Base-by-base conservation (phyloP, 192 early-diverging fungal species). In the Podila epigama region DNA sequence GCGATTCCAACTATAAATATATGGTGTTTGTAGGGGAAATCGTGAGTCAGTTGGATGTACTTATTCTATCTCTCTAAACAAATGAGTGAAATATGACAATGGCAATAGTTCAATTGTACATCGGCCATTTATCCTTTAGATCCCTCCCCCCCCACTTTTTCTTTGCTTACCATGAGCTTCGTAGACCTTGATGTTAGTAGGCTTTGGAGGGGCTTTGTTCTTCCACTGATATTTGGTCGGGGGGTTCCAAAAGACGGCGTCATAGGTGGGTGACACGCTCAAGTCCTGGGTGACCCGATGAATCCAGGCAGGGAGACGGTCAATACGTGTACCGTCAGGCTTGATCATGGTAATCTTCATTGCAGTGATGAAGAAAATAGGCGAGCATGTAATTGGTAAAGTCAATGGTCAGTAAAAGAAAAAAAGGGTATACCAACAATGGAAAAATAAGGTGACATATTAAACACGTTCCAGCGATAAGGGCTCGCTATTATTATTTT, bases 181-280 rank as follows among this genome's bases (percentile, higher is more conserved):
- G 80, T 98, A 98, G 64, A 98, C 91, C 44, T 93, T 85, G 34
- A 96, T 78, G 53, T 84, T 82, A 9, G 58, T 48, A 1, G 93
- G 91, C 39, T 88, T 88, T 42, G 83, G 77, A 32, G 93, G 94
- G 9, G 81, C 63, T 60, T 83, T 81, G 87, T 97, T 82, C 77
- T 93, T 93, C 83, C 91, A 92, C 18, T 66, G 53, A 70, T 97
- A 97, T 60, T 82, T 70, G n/a, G 89, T 58, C n/a, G 86, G 80
- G 41, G 96, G 96, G 81, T 98, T 92, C 94, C 95, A 98, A 83
- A 95, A 98, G 39, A 95, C 84, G n/a, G 89, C 91, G 50, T 98
- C 95, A 79, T 97, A 97, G 16, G 89, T 87, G 13, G 92, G 88
- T 79, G 89, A 92, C 18, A 89, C 86, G 58, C 51, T 77, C 64